These are phyloP conservation scores for Coemansia sp. DNA, from an alignment of 192 early-diverging fungal genomes.

Conservation along the genomic window DNA sequence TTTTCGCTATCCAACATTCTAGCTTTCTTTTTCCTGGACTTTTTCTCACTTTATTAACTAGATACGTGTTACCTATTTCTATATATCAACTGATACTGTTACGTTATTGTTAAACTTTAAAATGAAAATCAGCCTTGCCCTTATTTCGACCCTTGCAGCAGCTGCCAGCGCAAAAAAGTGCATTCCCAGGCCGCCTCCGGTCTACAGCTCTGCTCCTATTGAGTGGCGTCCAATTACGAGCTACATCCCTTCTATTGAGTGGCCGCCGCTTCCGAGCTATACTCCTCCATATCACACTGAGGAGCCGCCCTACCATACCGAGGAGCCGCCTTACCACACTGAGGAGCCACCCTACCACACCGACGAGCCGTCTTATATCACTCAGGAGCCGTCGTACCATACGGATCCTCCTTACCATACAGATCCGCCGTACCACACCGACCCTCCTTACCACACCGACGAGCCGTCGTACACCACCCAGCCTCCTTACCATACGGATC, in stretches of 20 bases:
- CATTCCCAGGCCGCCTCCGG: conserved; percentile 31
- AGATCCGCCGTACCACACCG: conserved; percentile 11
- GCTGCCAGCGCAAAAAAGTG: conserved; percentile 34
- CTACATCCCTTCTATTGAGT: too few species aligned
- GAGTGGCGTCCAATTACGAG: background rate
- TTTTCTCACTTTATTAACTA: conserved; percentile 8
- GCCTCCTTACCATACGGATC: too few species aligned
- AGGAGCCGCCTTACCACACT: conserved; percentile 12
- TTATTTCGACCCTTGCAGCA: conserved; percentile 20
- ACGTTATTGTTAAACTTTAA: too few species aligned
- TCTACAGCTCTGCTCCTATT: conserved; percentile 7
- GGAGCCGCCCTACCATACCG: conserved; percentile 1
- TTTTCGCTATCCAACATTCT: too few species aligned
- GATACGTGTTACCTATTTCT: conserved; percentile 1
- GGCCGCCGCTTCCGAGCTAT: background rate
- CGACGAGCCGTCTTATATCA: too few species aligned
- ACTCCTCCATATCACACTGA: background rate
- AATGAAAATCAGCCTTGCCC: conserved; percentile 32
- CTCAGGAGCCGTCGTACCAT: background rate
- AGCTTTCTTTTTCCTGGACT: background rate
- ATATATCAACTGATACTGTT: background rate
- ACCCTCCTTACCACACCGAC: too few species aligned
- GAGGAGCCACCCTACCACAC: background rate
- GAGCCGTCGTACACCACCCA: too few species aligned
- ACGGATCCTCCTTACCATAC: too few species aligned